Evolutionary conservation across 169 alveolate species (phyloP), one percentile per base, ranked within the genome.

Genomic region (Cryptosporidium canis): DNA sequence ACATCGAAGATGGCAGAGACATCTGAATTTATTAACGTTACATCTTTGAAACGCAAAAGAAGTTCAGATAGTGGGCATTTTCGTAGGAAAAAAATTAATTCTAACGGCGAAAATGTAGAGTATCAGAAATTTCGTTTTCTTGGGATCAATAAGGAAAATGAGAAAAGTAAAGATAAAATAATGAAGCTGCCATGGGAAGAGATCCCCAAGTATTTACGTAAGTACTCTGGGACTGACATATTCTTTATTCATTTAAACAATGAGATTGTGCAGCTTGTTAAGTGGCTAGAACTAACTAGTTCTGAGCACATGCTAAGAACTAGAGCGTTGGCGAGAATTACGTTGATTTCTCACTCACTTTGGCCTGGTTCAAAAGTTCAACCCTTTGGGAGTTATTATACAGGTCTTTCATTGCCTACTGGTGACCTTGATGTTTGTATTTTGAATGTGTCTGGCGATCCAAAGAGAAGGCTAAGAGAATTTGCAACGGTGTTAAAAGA

Each of bases 351-450:
- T 16, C 87, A 77, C 27, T 58, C 87, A 5, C 41, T 77, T 24
- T 84, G 91, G 91, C 91, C 91, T 1, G 83, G 64, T 11, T 84
- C 87, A 43, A 82, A 84, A 39, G 87, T 84, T 0, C 83, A 67
- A 27, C 87, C 77, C n/a, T 84, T 84, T 55, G 91, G 91, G 14
- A 84, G 91, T 35, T 84, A 58, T 66, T 82, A 58, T 41, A 70
- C 91, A 27, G 91, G 91, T 0, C 91, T 84, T 18, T 70, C 87
- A 27, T 44, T 84, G 1, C 91, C 91, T 18, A 43, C 83, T 12
- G 91, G 91, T 1, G 91, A 84, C 37, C 35, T 84, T 18, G 91
- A 84, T 21, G 83, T 84, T 29, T 84, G 87, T 44, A 71, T 84
- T 27, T 66, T 70, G 33, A 84, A 84, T 48, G 91, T 84, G 6